A percentile compares a stretch with the other conserved stretches of the same genome.
These are phyloP conservation scores for Tillandsia fasciculata DNA, from an alignment of 176 grass and related monocot genomes.

Conservation along the genomic window DNA sequence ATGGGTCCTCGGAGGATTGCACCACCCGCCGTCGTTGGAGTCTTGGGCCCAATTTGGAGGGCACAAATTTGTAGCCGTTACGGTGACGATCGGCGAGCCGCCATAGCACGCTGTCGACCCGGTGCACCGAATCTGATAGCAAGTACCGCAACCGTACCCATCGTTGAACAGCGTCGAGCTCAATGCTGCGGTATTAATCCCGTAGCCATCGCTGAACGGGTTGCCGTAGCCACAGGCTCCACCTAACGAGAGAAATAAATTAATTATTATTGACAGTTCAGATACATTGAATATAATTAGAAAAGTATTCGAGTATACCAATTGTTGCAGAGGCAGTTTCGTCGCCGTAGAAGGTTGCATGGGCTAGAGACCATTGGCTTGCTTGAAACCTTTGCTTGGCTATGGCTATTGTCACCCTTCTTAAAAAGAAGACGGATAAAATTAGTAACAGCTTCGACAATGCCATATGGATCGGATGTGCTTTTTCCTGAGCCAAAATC, in stretches of 20 bases:
- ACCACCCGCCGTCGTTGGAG: constrained; percentile 64
- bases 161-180: constrained; percentile 54
- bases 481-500: background rate
- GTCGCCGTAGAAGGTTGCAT: constrained; percentile 87
- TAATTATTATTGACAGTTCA: no score
- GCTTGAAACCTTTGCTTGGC: constrained; percentile 35
- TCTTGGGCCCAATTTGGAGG: constrained; percentile 70
- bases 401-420: constrained; percentile 20
- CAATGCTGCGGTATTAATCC: constrained; percentile 66
- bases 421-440: constrained; percentile 20
- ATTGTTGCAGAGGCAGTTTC: constrained; percentile 55
- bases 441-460: constrained; percentile 8
- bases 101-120: constrained; percentile 35
- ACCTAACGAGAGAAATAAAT: constrained; percentile 16
- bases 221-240: constrained; percentile 76
- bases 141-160: constrained; percentile 50
- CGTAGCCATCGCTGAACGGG: constrained; percentile 41
- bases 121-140: constrained; percentile 65
- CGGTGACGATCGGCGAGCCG: constrained; percentile 52
- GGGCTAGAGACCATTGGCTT: constrained; percentile 42
- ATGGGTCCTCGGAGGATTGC: constrained; percentile 74
- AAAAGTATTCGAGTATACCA: constrained; percentile 19
- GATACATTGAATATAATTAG: no score
- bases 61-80: constrained; percentile 75
- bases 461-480: constrained; percentile 17